Base-by-base conservation (phyloP, 352 stramenopile genomes). In the Globisporangium nodosum region DNA sequence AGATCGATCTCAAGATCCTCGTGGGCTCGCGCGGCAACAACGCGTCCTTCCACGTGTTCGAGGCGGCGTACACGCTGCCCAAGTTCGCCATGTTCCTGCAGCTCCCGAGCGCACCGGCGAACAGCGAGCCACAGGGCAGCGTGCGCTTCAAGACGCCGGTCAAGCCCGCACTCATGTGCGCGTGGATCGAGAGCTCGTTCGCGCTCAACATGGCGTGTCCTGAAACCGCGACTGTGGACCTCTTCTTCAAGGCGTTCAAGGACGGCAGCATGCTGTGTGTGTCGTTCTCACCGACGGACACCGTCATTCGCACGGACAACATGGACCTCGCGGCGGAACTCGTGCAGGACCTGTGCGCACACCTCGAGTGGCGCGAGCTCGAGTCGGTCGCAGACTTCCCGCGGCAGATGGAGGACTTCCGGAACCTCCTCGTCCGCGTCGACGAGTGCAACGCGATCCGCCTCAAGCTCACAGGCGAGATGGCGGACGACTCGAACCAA, bases 401-500 rank as follows among this genome's bases (percentile, higher is more conserved):
- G 3, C 62, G 63, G 12, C 90, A 97, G 75, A 92, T 97, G 79
- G 78, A 87, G 11, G 69, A 78, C 9, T 90, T 98, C 57, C 74
- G 82, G 43, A 74, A 76, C 30, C 59, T 92, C 49, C 68, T 92
- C 35, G 43, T 90, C 35, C 80, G 79, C 13, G 90, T 97, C 1
- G 78, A 88, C 60, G 86, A 97, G 57, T 92, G 78, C 70, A 97
- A 97, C 64, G 73, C 74, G 13, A 86, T 96, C 42, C 82, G 92
- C 2, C 75, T 96, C 21, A 91, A 93, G 60, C 75, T 98, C 42
- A 95, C 81, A 27, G 91, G 91, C 27, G 92, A 98, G 69, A 97
- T 97, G 89, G 92, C 91, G 4, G 92, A 97, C 62, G 86, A 92
- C 60, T 96, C 89, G 30, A 90, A 96, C 62, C 78, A 89, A 49